Evolutionary conservation across 1,284 basidiomycete species (phyloP).

Genomic region (Porogramme epimiltina): DNA sequence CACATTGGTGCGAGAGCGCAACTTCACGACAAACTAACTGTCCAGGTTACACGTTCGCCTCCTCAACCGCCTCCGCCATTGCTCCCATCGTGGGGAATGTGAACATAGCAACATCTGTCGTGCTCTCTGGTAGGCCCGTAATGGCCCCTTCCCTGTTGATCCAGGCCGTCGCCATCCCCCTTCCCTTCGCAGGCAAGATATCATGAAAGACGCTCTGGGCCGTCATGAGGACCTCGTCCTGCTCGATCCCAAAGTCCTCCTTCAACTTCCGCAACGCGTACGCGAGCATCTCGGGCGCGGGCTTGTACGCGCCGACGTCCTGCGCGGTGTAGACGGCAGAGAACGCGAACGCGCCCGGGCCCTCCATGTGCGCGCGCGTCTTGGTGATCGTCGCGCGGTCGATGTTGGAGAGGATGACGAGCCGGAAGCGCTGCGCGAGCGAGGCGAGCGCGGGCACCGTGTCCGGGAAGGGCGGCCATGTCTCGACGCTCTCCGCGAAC

Average conservation of each 20-base stretch:
- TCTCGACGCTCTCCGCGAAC: slow-evolving; percentile 60
- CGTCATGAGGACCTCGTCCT: slow-evolving; percentile 53
- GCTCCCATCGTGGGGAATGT: slow-evolving; percentile 57
- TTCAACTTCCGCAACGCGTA: slow-evolving; percentile 50
- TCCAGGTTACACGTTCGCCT: slow-evolving; percentile 24
- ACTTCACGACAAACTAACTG: too few species aligned
- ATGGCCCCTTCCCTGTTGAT: slow-evolving; percentile 57
- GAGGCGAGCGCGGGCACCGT: slow-evolving; percentile 57
- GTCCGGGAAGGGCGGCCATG: slow-evolving; percentile 71
- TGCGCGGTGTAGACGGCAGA: slow-evolving; percentile 67
- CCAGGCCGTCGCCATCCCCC: slow-evolving; percentile 43
- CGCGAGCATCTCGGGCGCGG: slow-evolving; percentile 57
- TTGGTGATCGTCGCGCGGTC: slow-evolving; percentile 62
- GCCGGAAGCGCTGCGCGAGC: slow-evolving; percentile 63
- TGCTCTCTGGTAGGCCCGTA: slow-evolving; percentile 38
- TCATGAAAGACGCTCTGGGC: slow-evolving; percentile 53
- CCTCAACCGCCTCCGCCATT: slow-evolving; percentile 55
- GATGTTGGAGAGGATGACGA: slow-evolving; percentile 75
- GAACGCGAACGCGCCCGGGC: slow-evolving; percentile 52
- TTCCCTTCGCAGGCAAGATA: slow-evolving; percentile 16
- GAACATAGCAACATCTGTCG: slow-evolving; percentile 42
- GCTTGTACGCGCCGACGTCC: slow-evolving; percentile 71
- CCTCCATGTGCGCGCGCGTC: slow-evolving; percentile 58
- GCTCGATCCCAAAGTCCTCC: slow-evolving; percentile 43
- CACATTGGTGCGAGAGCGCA: too few species aligned